These are phyloP conservation scores for Hyaloscypha hepaticicola DNA, from an alignment of 495 filamentous ascomycete species.

Conservation along the genomic window DNA sequence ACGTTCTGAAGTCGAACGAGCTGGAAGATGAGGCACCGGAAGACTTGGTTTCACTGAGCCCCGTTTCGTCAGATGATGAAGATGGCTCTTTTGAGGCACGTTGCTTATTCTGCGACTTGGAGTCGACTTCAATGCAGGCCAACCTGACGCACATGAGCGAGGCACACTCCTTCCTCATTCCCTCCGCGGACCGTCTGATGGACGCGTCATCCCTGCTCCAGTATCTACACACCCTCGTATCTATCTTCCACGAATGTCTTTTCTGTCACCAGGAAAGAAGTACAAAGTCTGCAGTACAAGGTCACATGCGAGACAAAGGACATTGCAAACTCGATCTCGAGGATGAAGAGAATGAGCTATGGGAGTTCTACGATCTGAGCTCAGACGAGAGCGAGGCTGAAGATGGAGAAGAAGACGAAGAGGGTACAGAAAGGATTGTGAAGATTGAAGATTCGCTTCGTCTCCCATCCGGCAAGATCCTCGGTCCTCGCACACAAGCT, in stretches of 20 bases:
- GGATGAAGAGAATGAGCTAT: conserved; percentile 18
- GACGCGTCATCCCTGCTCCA: conserved; percentile 33
- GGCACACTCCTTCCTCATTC: conserved; percentile 36
- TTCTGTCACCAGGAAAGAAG: conserved; percentile 32
- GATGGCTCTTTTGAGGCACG: conserved; percentile 20
- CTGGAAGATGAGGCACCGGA: not conserved
- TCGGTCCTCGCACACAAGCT: conserved; percentile 29
- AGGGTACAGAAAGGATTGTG: conserved; percentile 13
- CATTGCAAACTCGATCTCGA: conserved; percentile 37
- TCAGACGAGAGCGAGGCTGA: conserved; percentile 9
- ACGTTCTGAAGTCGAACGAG: not conserved
- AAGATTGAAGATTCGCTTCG: conserved; percentile 27
- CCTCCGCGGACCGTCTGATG: conserved; percentile 29
- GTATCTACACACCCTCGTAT: conserved; percentile 36
- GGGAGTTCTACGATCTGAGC: conserved; percentile 34
- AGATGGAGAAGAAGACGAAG: conserved; percentile 12
- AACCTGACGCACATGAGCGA: conserved; percentile 38
- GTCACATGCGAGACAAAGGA: conserved; percentile 38
- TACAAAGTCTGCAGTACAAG: conserved; percentile 29
- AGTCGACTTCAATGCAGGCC: conserved; percentile 25
- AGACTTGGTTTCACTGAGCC: conserved; percentile 5
- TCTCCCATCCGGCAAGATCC: conserved; percentile 36
- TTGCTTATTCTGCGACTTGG: conserved; percentile 34
- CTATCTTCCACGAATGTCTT: conserved; percentile 36
- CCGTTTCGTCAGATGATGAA: not conserved